phyloP scores from a whole-genome alignment of 208 protist genomes.

The Acanthamoeba quina region DNA sequence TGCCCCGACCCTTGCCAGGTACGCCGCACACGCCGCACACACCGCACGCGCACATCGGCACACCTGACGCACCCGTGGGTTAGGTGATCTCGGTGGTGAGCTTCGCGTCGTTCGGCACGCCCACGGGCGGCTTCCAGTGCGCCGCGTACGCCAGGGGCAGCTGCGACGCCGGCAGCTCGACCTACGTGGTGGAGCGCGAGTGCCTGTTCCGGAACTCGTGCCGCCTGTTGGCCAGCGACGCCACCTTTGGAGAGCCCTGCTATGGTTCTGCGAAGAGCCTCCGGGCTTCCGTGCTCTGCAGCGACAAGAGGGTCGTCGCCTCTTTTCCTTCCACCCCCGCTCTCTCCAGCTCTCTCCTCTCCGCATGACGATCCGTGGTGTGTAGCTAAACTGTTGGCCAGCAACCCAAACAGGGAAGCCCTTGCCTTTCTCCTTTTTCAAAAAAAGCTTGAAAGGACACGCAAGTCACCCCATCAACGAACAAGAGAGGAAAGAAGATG shows the following conservation, averaged over 20 bases:
- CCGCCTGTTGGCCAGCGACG: neutral
- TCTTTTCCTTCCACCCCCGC: neutral
- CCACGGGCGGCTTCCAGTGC: neutral
- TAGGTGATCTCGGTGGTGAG: constrained; percentile 2
- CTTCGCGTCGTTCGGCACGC: constrained; percentile 5
- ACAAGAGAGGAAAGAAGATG: neutral
- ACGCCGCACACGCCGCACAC: neutral
- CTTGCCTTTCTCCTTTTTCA: no score
- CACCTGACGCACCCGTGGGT: neutral
- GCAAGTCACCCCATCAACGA: neutral
- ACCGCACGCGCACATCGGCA: no score
- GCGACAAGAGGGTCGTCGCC: neutral
- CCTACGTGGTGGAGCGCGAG: constrained; percentile 5
- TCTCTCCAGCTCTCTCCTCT: neutral
- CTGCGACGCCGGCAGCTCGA: neutral
- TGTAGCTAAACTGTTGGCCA: no score
- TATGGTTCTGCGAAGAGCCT: neutral
- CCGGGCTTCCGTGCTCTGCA: neutral
- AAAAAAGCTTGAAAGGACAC: no score
- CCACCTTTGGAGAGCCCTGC: neutral
- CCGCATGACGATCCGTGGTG: no score
- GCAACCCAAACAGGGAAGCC: no score
- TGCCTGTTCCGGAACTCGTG: constrained; percentile 2
- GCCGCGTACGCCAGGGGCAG: neutral
- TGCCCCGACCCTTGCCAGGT: neutral